Conservation (phyloP, 805 yeast genomes). For the Candida pseudofarinosa region DNA sequence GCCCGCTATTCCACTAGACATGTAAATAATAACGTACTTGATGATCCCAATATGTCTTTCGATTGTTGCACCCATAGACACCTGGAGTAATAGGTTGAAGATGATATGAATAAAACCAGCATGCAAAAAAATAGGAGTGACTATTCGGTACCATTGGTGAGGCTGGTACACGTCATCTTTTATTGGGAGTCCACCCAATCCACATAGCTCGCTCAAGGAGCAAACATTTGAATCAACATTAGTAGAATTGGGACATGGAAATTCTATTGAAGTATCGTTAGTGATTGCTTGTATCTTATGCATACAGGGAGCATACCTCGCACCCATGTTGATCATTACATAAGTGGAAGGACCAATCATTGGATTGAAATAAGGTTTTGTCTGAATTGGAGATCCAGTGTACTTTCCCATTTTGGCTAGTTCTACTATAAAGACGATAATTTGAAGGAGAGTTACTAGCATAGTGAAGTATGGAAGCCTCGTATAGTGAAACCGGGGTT, state of each 20-base stretch:
- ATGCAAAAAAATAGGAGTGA: conserved; percentile 69
- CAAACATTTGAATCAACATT: conserved; percentile 52
- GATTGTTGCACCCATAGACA: conserved; percentile 55
- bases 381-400: conserved; percentile 64
- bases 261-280: conserved; percentile 38
- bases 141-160: conserved; percentile 64
- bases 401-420: conserved; percentile 50
- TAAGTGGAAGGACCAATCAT: conserved; percentile 75
- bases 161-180: conserved; percentile 39
- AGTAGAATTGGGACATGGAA: conserved; percentile 72
- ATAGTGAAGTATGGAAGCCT: conserved; percentile 40
- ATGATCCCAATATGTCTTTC: conserved; percentile 55
- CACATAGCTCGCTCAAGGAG: conserved; percentile 54
- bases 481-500: conserved; percentile 34
- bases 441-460: conserved; percentile 42
- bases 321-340: conserved; percentile 64
- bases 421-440: conserved; percentile 59
- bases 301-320: conserved; percentile 72
- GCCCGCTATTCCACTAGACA: conserved; percentile 62
- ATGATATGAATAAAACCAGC: conserved; percentile 70
- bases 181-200: conserved; percentile 45
- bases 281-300: conserved; percentile 48
- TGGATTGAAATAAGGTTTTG: conserved; percentile 70
- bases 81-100: conserved; percentile 58
- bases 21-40: conserved; percentile 51